These are phyloP conservation scores for Smallanthus sonchifolius DNA, from an alignment of 129 eudicot species.

Conservation along the genomic window DNA sequence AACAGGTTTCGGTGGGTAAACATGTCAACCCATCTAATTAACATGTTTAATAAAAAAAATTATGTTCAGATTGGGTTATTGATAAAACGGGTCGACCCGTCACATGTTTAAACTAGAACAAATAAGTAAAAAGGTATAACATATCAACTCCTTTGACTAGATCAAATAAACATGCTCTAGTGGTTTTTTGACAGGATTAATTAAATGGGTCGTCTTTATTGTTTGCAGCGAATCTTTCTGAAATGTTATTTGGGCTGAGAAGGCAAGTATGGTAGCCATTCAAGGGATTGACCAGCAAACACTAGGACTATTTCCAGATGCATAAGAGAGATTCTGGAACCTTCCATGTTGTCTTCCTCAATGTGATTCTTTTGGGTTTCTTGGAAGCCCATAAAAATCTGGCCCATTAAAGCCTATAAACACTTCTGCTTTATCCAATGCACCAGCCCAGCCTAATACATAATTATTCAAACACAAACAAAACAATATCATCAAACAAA, in stretches of 20 bases:
- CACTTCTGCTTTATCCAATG: slow-evolving; percentile 69
- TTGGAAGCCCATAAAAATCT: slow-evolving; percentile 82
- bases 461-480: neutral
- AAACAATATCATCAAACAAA: neutral
- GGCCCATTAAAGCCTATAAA: slow-evolving; percentile 95
- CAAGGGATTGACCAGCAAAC: slow-evolving; percentile 76
- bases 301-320: slow-evolving; percentile 71
- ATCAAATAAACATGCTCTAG: no score
- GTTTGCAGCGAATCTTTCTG: neutral
- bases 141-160: no score
- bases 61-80: no score
- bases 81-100: no score
- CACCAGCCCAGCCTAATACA: slow-evolving; percentile 54
- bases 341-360: slow-evolving; percentile 64
- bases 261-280: slow-evolving; percentile 45
- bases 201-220: no score
- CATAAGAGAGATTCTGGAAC: slow-evolving; percentile 56
- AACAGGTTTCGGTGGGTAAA: no score
- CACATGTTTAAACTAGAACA: no score
- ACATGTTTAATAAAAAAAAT: no score
- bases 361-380: slow-evolving; percentile 58
- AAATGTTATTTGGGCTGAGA: neutral
- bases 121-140: no score
- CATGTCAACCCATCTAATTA: no score
- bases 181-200: no score